Conservation (phyloP, 2,329 filamentous ascomycete genomes). For the Penicillium sp. region DNA sequence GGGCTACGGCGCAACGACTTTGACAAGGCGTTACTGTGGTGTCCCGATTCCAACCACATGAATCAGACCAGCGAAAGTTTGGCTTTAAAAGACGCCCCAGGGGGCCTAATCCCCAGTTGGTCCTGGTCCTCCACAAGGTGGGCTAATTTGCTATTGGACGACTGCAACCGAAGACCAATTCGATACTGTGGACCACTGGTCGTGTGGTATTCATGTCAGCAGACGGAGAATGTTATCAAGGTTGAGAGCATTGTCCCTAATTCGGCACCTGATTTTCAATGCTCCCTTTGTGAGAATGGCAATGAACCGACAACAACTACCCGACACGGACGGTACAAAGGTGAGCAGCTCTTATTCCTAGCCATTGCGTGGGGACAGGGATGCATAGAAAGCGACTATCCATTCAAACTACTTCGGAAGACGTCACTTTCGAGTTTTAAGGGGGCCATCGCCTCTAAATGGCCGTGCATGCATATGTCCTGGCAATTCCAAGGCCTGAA, state of each 20-base stretch:
- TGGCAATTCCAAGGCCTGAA: background rate
- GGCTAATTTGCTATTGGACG: background rate
- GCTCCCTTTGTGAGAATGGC: background rate
- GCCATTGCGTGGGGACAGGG: background rate
- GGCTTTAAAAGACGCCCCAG: background rate
- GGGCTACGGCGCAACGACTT: background rate
- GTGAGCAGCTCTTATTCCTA: background rate
- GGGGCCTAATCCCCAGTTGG: background rate
- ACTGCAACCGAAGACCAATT: background rate
- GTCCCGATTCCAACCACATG: background rate
- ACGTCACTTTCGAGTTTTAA: background rate
- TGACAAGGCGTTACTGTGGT: background rate
- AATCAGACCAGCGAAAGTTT: background rate
- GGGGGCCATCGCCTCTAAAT: background rate
- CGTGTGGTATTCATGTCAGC: background rate
- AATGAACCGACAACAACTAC: background rate
- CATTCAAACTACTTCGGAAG: background rate
- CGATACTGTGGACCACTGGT: background rate
- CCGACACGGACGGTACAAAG: background rate
- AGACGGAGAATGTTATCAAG: background rate
- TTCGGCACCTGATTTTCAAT: background rate
- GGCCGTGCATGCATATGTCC: background rate
- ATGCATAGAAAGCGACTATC: background rate
- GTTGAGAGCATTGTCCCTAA: background rate
- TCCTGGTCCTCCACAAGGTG: background rate